These are phyloP conservation scores for Kwoniella europaea DNA, from an alignment of 768 basidiomycete species.

Conservation along the genomic window DNA sequence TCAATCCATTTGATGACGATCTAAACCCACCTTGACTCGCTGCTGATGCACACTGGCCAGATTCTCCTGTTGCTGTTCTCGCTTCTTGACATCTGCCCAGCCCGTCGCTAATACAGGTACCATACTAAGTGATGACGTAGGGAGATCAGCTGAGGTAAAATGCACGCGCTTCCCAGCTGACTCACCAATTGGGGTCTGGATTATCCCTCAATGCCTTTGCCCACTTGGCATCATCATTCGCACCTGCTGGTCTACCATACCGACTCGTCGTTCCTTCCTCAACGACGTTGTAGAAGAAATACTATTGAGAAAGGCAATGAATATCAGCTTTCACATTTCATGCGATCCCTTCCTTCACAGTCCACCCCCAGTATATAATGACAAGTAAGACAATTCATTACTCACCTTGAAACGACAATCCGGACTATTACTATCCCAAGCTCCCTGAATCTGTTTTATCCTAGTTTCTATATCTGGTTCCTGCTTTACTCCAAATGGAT, in stretches of 20 bases:
- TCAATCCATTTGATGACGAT: too few species aligned
- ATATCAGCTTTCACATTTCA: not conserved
- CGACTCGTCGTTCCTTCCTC: slow-evolving; percentile 48
- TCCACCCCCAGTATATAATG: too few species aligned
- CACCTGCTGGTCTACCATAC: slow-evolving; percentile 52
- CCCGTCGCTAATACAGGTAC: slow-evolving; percentile 55
- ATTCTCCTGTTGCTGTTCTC: slow-evolving; percentile 52
- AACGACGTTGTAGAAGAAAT: slow-evolving; percentile 57
- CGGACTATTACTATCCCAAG: slow-evolving; percentile 49
- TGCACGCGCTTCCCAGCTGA: not conserved
- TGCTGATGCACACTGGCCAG: slow-evolving; percentile 53
- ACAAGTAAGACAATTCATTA: slow-evolving; percentile 43
- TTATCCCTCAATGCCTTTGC: slow-evolving; percentile 53
- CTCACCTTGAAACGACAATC: slow-evolving; percentile 56
- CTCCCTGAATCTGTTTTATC: slow-evolving; percentile 50
- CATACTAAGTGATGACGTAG: slow-evolving; percentile 34
- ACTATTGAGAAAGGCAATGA: slow-evolving; percentile 28
- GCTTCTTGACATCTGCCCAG: slow-evolving; percentile 53
- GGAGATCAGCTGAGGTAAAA: not conserved
- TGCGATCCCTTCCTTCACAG: not conserved
- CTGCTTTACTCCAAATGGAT: slow-evolving; percentile 25
- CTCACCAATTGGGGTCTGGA: slow-evolving; percentile 53
- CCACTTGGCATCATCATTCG: slow-evolving; percentile 55
- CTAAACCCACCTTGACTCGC: slow-evolving; percentile 45
- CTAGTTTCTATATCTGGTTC: slow-evolving; percentile 51